A percentile compares a stretch with the other conserved stretches of the same genome.
phyloP scores from a whole-genome alignment of 1,139 yeast species.

The Meyerozyma athensensis region DNA sequence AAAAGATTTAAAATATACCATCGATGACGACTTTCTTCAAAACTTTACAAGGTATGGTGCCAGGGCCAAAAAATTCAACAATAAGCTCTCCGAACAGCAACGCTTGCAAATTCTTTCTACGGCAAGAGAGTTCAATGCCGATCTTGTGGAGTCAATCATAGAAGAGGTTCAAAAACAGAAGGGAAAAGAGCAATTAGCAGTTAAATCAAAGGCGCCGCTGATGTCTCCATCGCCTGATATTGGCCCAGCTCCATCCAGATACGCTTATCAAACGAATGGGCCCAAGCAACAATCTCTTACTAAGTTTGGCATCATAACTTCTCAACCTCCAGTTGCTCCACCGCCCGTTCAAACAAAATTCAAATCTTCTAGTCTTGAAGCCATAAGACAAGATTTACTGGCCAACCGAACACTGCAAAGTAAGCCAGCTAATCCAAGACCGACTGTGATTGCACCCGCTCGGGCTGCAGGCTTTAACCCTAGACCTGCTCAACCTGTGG shows the following conservation, averaged over 20 bases:
- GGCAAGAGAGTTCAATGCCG: constrained; percentile 50
- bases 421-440: constrained; percentile 3
- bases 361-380: constrained; percentile 35
- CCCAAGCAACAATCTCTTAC: constrained; percentile 47
- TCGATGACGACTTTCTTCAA: constrained; percentile 47
- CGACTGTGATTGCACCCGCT: constrained; percentile 61
- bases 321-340: constrained; percentile 37
- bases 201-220: constrained; percentile 5
- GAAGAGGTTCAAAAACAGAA: constrained; percentile 39
- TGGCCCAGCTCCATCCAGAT: constrained; percentile 18
- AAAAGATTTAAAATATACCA: constrained; percentile 41
- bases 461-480: constrained; percentile 79
- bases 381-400: constrained; percentile 33
- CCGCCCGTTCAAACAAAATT: constrained; percentile 29
- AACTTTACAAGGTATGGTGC: constrained; percentile 60
- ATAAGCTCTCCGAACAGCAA: constrained; percentile 58
- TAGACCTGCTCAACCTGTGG: constrained; percentile 17
- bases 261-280: constrained; percentile 21
- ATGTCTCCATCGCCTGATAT: constrained; percentile 13
- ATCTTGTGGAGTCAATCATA: constrained; percentile 49
- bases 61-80: constrained; percentile 61
- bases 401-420: background rate
- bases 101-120: constrained; percentile 51
- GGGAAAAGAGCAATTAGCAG: constrained; percentile 9
- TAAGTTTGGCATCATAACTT: constrained; percentile 40